These are phyloP conservation scores for Candida corydali DNA, from an alignment of 805 yeast species.

Conservation along the genomic window DNA sequence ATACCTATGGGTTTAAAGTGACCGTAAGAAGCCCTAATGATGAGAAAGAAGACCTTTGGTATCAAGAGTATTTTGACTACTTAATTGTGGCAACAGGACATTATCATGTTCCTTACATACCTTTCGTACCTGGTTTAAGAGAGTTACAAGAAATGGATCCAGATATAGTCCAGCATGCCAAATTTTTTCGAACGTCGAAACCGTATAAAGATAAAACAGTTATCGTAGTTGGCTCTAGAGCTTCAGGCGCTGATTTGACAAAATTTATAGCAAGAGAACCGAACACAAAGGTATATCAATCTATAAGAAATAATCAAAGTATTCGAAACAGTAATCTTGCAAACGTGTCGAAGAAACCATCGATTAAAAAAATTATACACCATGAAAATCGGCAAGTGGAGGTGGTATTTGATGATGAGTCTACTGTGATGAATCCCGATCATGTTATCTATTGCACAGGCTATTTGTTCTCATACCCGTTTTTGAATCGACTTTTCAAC, in stretches of 20 bases:
- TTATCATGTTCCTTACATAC: constrained; percentile 44
- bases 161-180: constrained; percentile 39
- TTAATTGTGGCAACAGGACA: constrained; percentile 47
- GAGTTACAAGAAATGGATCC: constrained; percentile 28
- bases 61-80: constrained; percentile 34
- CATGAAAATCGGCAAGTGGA: constrained; percentile 28
- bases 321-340: constrained; percentile 1
- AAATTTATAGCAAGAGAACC: constrained; percentile 21
- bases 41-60: constrained; percentile 31
- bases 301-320: constrained; percentile 16
- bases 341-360: constrained; percentile 22
- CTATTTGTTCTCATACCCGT: constrained; percentile 63
- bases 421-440: constrained; percentile 45
- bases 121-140: constrained; percentile 37
- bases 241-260: constrained; percentile 26
- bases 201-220: constrained; percentile 32
- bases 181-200: constrained; percentile 32
- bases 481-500: constrained; percentile 34
- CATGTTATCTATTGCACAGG: constrained; percentile 70
- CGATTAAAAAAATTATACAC: constrained; percentile 17
- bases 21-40: constrained; percentile 15
- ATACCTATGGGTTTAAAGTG: constrained; percentile 14
- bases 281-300: constrained; percentile 21
- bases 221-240: constrained; percentile 18
- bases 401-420: constrained; percentile 48